Base-by-base conservation (phyloP, 148 eudicot genomes). In the Rhododendron mucronatum region DNA sequence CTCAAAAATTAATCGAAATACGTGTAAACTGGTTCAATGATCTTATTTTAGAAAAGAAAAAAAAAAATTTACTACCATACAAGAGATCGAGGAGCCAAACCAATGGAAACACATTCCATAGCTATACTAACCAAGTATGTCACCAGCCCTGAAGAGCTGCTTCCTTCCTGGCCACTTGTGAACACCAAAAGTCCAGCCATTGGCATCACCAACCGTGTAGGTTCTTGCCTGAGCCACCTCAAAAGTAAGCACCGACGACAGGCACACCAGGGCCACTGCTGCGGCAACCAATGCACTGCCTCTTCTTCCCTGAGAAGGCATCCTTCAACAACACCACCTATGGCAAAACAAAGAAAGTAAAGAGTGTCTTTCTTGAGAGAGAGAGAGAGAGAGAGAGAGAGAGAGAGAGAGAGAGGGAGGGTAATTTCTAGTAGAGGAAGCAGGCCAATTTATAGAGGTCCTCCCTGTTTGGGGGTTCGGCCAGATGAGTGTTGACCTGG, bases 121-220 rank as follows among this genome's bases (percentile, higher is more conserved):
- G 45, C 18, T 21, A 23, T 57, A 59, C 88, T 76, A 87, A 93
- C 96, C 88, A 3, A 93, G 93, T 3, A 83, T 89, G 83, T 93
- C 96, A 57, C 96, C 94, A 28, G 92, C 92, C 28, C 35, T 84
- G n/a, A 92, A 94, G 39, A 37, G 39, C 48, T 53, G 41, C 90
- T 92, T 91, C 82, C 94, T 93, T 1, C 78, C 87, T 18, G 92
- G 89, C 94, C 94, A 91, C 4, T 2, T 37, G 30, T 65, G 35
- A 33, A 35, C 85, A 0, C 73, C 39, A 55, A 86, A 91, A 57
- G 91, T 75, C 96, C 94, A 93, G 7, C 96, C 96, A 4, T 83
- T n/a, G 21, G 81, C 50, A 26, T 63, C 96, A 2, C 96, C 96
- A 23, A 94, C 96, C 16, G 81, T 88, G 85, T 81, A 92, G 74